Conservation (phyloP, 768 basidiomycete genomes). For the Rhizopogon vinicolor region DNA sequence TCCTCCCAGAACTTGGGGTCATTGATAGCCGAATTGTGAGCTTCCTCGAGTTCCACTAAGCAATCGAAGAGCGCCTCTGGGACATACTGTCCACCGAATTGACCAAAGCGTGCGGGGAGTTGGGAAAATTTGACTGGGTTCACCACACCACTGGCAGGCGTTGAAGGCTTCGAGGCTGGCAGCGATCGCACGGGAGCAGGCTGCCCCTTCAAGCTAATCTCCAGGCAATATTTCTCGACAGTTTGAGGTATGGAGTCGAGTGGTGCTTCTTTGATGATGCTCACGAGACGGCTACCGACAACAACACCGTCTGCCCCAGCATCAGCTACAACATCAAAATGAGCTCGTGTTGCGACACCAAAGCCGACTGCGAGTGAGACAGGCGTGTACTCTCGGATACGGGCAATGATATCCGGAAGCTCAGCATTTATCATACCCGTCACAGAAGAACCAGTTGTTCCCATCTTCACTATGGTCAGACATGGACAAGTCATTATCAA, state of each 20-base stretch:
- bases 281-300: slow-evolving; percentile 83
- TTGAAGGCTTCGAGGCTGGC: neutral
- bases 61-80: slow-evolving; percentile 96
- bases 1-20: slow-evolving; percentile 95
- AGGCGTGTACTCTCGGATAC: slow-evolving; percentile 73
- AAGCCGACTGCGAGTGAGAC: slow-evolving; percentile 95
- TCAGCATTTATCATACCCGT: slow-evolving; percentile 63
- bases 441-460: slow-evolving; percentile 91
- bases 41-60: slow-evolving; percentile 84
- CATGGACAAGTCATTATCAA: neutral
- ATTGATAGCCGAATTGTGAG: slow-evolving; percentile 79
- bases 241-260: slow-evolving; percentile 41
- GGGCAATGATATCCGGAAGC: slow-evolving; percentile 79
- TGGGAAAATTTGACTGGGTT: slow-evolving; percentile 12
- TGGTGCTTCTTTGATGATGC: slow-evolving; percentile 67
- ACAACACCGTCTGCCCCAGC: slow-evolving; percentile 96
- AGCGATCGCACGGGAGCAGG: slow-evolving; percentile 8
- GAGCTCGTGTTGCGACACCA: slow-evolving; percentile 85
- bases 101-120: slow-evolving; percentile 84
- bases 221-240: slow-evolving; percentile 71
- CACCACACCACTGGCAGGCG: neutral
- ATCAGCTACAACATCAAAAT: slow-evolving; percentile 81
- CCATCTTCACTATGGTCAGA: slow-evolving; percentile 62
- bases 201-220: slow-evolving; percentile 50
- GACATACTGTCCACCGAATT: slow-evolving; percentile 97